Evolutionary conservation across 352 stramenopile species (phyloP).

Genomic region (Pythium aquatile): DNA sequence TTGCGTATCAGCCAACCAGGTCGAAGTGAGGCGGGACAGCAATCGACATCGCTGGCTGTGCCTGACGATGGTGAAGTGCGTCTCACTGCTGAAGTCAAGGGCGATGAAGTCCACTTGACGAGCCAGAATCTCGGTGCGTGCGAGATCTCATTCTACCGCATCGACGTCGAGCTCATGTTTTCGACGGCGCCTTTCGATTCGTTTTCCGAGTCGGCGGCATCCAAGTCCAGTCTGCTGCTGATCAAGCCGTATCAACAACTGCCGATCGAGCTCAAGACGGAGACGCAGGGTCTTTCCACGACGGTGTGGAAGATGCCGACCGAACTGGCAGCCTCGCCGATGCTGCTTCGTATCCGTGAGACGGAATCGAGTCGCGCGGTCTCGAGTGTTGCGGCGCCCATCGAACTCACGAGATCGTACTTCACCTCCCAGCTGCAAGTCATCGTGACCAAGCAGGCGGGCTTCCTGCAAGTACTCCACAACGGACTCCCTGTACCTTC

Average conservation of each 20-base stretch:
- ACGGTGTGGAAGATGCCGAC: conserved; percentile 13
- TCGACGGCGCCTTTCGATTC: conserved; percentile 58
- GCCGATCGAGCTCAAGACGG: conserved; percentile 25
- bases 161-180: conserved; percentile 74
- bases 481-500: conserved; percentile 35
- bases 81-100: conserved; percentile 32
- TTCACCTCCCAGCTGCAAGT: conserved; percentile 52
- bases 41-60: neutral
- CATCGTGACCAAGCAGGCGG: conserved; percentile 43
- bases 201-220: conserved; percentile 34
- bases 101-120: conserved; percentile 28
- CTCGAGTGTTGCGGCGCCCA: conserved; percentile 23
- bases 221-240: conserved; percentile 40
- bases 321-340: conserved; percentile 33
- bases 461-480: conserved; percentile 53
- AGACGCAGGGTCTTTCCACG: neutral
- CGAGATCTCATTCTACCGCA: conserved; percentile 53
- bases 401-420: conserved; percentile 43
- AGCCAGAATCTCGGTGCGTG: conserved; percentile 35
- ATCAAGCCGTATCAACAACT: conserved; percentile 45
- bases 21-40: neutral
- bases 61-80: conserved; percentile 17
- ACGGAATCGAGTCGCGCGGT: conserved; percentile 29
- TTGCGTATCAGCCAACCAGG: neutral
- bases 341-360: conserved; percentile 51